Evolutionary conservation across 78 protist genomes (phyloP), one percentile per base, ranked within the genome.

Genomic region (Dictyostelium firmibasis): DNA sequence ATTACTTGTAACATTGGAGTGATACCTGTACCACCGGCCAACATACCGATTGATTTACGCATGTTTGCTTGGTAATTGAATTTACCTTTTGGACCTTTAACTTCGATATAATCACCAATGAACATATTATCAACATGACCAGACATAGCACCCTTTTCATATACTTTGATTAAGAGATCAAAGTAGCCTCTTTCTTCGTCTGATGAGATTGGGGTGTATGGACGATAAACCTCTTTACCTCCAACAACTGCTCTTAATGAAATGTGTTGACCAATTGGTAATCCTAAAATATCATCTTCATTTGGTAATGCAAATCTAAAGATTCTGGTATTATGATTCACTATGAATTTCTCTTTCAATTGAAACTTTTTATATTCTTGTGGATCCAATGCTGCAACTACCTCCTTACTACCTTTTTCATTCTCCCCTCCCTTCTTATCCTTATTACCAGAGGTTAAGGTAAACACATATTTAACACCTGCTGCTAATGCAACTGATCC

Each of bases 21-120:
- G 86, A 97, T 96, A 83, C 98, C 98, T 0, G 98, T 92, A 60
- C 98, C 98, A 67, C 98, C 98, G 20, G 95, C 84, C 23, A 97
- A 83, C 94, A 97, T 79, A 50, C 97, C 98, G 31, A 97, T 41
- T 50, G 18, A 14, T 81, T 72, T 91, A 79, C 36, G 62, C 85
- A 70, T 67, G 82, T 91, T 84, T 14, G 72, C 64, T 33, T 31
- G 8, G 87, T 85, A 92, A 77, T 76, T 27, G 72, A 97, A 81
- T 84, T 75, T 53, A 62, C 92, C 93, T 79, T 89, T 78, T 57
- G 98, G 98, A 11, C 98, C 98, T 64, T 86, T 78, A 78, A 97
- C 79, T 18, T 83, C 92, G 60, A 97, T 20, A n/a, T 3, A 23
- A n/a, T 94, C 97, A 53, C 98, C 98, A 27, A 85, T 85, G 57